Base-by-base conservation (phyloP, 768 basidiomycete genomes). In the Xanthoconium purpureum region DNA sequence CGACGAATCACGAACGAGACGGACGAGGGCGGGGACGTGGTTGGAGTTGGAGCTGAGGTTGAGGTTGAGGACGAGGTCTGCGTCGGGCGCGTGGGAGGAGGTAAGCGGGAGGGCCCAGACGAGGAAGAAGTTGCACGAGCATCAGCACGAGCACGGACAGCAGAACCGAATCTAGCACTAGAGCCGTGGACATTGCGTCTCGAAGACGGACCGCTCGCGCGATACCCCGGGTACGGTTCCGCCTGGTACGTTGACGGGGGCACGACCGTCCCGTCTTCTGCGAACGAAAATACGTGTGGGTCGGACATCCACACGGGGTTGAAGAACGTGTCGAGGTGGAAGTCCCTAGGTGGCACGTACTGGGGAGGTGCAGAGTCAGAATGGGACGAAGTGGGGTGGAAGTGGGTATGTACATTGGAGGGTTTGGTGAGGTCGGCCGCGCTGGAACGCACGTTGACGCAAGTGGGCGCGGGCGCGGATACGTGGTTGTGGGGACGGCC, bases 271-370 rank as follows among this genome's bases (percentile, higher is more conserved):
- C 57, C 69, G 13, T 64, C 57, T 37, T 61, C 37, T 32, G 63
- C 43, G 7, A 65, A 67, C 8, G 59, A 54, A 44, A 69, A 67
- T 7, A 67, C 65, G 7, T 61, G 37, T 37, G 63, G 61, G 40
- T 67, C 62, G 2, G 61, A 54, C 59, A 58, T 69, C 78, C 82
- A 42, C 70, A 77, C 36, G 57, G 64, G 40, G 60, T 76, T 55
- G 71, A 77, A 53, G 75, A 82, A 55, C 69, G 76, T 35, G 77
- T 85, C 61, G 69, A 77, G 48, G 78, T 81, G 64, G 76, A 86
- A 70, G 80, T 87, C 71, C 29, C 28, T 51, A 15, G 18, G 32
- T 3, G 37, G n/a, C 33, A n/a, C 14, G 20, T 40, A 28, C 57
- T 59, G 28, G 13, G 10, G 11, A 3, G 12, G 33, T 36, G 43